phyloP scores from a whole-genome alignment of 331 rosid species.

The Pyracantha coccinea region DNA sequence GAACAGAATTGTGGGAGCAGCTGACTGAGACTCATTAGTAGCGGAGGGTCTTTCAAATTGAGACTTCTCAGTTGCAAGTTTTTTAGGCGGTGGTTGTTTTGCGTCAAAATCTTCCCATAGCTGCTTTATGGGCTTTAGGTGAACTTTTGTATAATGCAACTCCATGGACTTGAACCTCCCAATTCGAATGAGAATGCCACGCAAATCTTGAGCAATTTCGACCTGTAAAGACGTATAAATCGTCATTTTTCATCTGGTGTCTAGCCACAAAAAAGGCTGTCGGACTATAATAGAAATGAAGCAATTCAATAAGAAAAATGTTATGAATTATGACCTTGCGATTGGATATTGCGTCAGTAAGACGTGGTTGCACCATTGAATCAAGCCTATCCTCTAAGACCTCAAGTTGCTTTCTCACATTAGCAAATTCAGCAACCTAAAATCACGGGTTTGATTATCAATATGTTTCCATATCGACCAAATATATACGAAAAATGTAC shows the following conservation, averaged over 20 bases:
- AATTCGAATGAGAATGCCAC: constrained; percentile 87
- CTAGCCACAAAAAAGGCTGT: background rate
- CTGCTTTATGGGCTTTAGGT: constrained; percentile 77
- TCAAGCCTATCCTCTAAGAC: constrained; percentile 98
- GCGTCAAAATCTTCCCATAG: constrained; percentile 89
- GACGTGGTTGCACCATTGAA: constrained; percentile 92
- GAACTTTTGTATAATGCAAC: constrained; percentile 84
- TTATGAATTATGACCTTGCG: constrained; percentile 51
- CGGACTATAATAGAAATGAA: background rate
- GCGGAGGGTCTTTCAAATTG: constrained; percentile 48
- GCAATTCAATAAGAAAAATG: background rate
- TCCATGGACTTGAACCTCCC: constrained; percentile 96
- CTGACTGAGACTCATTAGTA: constrained; percentile 41
- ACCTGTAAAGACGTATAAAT: constrained; percentile 36
- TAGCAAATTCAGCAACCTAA: constrained; percentile 99
- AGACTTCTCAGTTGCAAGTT: constrained; percentile 47
- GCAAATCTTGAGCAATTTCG: constrained; percentile 77
- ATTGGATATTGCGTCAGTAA: constrained; percentile 75
- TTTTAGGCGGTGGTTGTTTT: constrained; percentile 45
- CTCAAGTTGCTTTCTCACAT: constrained; percentile 92
- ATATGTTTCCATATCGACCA: fast-evolving
- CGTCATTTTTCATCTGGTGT: background rate
- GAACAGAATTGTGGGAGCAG: constrained; percentile 49
- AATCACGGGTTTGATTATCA: background rate
- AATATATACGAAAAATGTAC: background rate